phyloP scores from a whole-genome alignment of 1,139 yeast genomes.

The Hanseniaspora sp. region DNA sequence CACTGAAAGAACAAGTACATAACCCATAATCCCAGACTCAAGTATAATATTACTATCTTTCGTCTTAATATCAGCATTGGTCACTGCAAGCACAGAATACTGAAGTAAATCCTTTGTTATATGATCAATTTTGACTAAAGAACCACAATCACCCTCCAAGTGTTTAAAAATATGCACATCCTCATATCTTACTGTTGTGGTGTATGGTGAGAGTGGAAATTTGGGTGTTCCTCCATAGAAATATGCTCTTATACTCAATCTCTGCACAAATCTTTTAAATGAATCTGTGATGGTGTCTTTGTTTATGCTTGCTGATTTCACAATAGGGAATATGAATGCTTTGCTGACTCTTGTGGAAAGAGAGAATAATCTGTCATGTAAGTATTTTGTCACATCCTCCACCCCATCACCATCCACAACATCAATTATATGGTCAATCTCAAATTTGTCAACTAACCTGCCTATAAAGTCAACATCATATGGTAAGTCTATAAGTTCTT shows the following conservation, averaged over 20 bases:
- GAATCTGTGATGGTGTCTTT: slow-evolving; percentile 50
- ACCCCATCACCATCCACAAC: neutral
- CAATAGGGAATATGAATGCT: slow-evolving; percentile 9
- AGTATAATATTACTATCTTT: slow-evolving; percentile 41
- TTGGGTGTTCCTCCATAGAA: slow-evolving; percentile 62
- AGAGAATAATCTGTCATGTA: slow-evolving; percentile 1
- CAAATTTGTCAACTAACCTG: slow-evolving; percentile 1
- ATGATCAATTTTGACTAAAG: slow-evolving; percentile 21
- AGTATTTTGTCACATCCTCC: neutral
- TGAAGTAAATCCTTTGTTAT: slow-evolving; percentile 37
- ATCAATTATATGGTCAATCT: slow-evolving; percentile 13
- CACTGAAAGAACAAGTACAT: slow-evolving; percentile 42
- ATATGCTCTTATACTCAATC: slow-evolving; percentile 69
- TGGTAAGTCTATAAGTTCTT: neutral
- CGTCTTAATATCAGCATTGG: slow-evolving; percentile 40
- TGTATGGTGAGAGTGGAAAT: slow-evolving; percentile 66
- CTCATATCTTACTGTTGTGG: slow-evolving; percentile 44
- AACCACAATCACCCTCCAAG: slow-evolving; percentile 16
- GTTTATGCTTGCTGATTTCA: neutral
- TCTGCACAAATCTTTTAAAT: slow-evolving; percentile 59
- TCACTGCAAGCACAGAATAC: slow-evolving; percentile 62
- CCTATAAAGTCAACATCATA: slow-evolving; percentile 4
- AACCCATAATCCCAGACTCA: slow-evolving; percentile 57
- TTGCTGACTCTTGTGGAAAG: slow-evolving; percentile 2
- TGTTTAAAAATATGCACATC: slow-evolving; percentile 45